A percentile compares a stretch with the other conserved stretches of the same genome.
These are phyloP conservation scores for Phylloporus arenicola DNA, from an alignment of 768 basidiomycete genomes.

Conservation along the genomic window DNA sequence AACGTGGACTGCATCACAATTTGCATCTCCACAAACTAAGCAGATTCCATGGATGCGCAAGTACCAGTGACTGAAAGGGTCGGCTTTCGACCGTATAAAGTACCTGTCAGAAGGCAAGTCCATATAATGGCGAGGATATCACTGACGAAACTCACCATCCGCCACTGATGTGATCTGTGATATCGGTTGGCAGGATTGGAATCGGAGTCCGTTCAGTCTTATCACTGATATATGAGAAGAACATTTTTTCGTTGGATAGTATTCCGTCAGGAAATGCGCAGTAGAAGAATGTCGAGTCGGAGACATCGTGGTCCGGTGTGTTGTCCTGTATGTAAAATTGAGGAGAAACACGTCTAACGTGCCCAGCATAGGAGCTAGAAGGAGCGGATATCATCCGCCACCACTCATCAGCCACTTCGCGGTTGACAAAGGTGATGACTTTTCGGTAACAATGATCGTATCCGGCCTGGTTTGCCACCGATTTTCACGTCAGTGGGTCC, in stretches of 20 bases:
- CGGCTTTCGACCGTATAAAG: not conserved
- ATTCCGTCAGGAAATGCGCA: too few relatives aligned
- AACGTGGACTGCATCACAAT: not conserved
- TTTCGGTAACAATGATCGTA: too few relatives aligned
- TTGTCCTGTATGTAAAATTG: not conserved
- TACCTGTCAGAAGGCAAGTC: not conserved
- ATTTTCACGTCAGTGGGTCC: too few relatives aligned
- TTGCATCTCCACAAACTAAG: not conserved
- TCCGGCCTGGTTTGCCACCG: too few relatives aligned
- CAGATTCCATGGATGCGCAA: not conserved
- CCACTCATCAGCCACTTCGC: not conserved
- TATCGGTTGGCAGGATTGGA: too few relatives aligned
- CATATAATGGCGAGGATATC: not conserved
- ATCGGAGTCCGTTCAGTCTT: too few relatives aligned
- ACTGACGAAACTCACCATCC: not conserved
- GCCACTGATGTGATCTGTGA: not conserved
- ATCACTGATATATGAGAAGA: too few relatives aligned
- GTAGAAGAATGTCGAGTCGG: not conserved
- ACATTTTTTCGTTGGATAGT: too few relatives aligned
- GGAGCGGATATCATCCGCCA: not conserved
- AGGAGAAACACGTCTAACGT: not conserved
- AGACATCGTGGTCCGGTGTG: not conserved
- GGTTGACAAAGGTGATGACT: too few relatives aligned
- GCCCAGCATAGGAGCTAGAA: not conserved
- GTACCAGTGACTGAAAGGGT: not conserved